phyloP scores from a whole-genome alignment of 768 basidiomycete genomes.

The Agaricus bisporus region DNA sequence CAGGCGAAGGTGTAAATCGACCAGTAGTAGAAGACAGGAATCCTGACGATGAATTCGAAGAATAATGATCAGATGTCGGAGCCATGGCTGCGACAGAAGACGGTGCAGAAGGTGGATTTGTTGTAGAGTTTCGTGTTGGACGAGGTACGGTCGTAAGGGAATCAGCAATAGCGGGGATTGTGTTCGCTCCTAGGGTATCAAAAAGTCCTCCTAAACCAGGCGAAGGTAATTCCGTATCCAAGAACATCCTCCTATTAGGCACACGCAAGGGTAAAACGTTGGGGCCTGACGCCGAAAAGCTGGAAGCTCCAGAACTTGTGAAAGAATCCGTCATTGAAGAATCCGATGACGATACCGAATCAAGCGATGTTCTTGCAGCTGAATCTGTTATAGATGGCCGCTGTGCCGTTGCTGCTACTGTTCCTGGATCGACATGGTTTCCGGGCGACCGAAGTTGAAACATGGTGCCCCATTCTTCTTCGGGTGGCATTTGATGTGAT shows the following conservation, averaged over 20 bases:
- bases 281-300: neutral
- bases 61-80: neutral
- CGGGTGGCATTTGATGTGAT: neutral
- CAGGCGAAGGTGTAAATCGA: slow-evolving; percentile 1
- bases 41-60: slow-evolving; percentile 4
- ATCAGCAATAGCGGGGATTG: neutral
- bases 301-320: slow-evolving; percentile 2
- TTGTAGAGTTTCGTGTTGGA: neutral
- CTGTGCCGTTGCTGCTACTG: neutral
- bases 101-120: neutral
- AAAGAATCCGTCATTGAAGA: slow-evolving; percentile 3
- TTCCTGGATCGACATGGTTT: neutral
- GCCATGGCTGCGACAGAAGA: neutral
- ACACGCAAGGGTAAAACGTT: neutral
- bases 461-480: neutral
- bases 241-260: slow-evolving; percentile 1
- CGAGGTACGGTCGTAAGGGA: neutral
- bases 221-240: slow-evolving; percentile 8
- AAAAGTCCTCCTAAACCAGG: slow-evolving; percentile 7
- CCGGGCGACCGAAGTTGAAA: neutral
- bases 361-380: neutral
- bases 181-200: neutral
- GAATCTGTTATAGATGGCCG: too few species aligned
- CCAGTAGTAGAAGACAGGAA: slow-evolving; percentile 1
- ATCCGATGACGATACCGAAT: slow-evolving; percentile 3